Base-by-base conservation (phyloP, 768 basidiomycete species). In the Lactifluus pinguis region DNA sequence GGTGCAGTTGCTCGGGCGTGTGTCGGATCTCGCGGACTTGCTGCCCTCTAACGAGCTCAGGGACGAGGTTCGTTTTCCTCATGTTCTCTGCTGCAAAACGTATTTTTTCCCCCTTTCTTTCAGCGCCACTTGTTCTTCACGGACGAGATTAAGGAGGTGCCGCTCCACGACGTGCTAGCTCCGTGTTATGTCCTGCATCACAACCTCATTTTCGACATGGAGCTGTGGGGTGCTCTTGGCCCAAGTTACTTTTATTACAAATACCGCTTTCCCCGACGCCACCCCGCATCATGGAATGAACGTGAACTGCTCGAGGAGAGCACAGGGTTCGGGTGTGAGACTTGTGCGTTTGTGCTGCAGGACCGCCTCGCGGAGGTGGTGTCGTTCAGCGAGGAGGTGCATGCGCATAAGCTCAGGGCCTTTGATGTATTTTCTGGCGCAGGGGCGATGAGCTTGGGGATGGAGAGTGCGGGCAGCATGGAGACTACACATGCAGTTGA, bases 401-500 rank as follows among this genome's bases (percentile, higher is more conserved):
- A 6, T 38, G 42, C 13, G 4, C 48, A 13, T 21, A 69, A 69
- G 0, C 64, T 79, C 29, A 68, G 72, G 2, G 67, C 72, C 9
- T 71, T 79, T 11, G 76, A 78, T 66, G 74, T 76, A 1, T 80
- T 80, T 54, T 74, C 69, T 4, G 80, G 80, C 2, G 68, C 69
- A 0, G 87, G 87, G 6, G 83, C 86, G 3, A 86, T 91, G 67
- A 80, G 80, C 53, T 69, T 78, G 19, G 86, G 80, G 0, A 71
- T 89, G 71, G 77, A 79, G 15, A 73, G 80, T 42, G 75, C 78
- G n/a, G 8, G 75, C 4, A 82, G 80, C 54, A 64, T 87, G 53
- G 77, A 80, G 61, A 67, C 87, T 4, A 83, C 82, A 0, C 82
- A 87, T 72, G 80, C 83, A 0, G 72, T 90, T 48, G 90, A 92